Conservation (phyloP, 2,329 filamentous ascomycete genomes). For the Microdochium paspali region DNA sequence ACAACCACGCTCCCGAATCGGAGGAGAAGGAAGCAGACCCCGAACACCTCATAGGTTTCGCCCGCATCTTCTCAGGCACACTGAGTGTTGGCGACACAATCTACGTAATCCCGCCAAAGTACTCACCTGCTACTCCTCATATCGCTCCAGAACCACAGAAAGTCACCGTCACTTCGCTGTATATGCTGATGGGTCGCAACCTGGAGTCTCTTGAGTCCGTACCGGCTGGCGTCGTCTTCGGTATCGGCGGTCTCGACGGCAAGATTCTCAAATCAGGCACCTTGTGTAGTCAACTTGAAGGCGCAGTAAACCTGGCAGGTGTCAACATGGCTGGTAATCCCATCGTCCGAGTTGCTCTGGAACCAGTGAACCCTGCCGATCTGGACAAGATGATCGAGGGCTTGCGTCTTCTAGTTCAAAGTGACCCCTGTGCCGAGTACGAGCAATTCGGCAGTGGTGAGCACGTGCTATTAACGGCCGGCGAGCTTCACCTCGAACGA, state of each 20-base stretch:
- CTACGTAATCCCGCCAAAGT: conserved; percentile 89
- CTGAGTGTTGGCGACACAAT: conserved; percentile 82
- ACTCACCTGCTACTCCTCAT: conserved; percentile 70
- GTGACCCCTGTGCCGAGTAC: conserved; percentile 92
- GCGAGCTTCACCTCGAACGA: conserved; percentile 86
- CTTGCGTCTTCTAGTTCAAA: conserved; percentile 78
- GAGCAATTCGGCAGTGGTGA: conserved; percentile 89
- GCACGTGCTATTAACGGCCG: conserved; percentile 88
- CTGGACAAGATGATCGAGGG: conserved; percentile 92
- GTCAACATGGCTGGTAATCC: conserved; percentile 72
- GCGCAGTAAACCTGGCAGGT: conserved; percentile 83
- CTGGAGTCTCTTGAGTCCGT: conserved; percentile 76
- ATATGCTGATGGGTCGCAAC: conserved; percentile 90
- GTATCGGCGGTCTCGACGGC: conserved; percentile 84
- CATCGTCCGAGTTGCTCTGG: conserved; percentile 92
- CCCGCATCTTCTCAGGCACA: conserved; percentile 84
- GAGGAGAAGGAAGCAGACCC: conserved; percentile 56
- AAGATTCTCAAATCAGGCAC: conserved; percentile 95
- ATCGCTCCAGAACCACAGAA: conserved; percentile 66
- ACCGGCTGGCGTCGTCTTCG: conserved; percentile 90
- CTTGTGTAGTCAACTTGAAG: conserved; percentile 77
- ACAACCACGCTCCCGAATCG: conserved; percentile 36
- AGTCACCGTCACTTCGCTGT: conserved; percentile 77
- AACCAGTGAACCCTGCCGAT: conserved; percentile 82
- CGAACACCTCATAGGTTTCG: conserved; percentile 91